phyloP scores from a whole-genome alignment of 2,329 filamentous ascomycete genomes.

The Hortaea werneckii region DNA sequence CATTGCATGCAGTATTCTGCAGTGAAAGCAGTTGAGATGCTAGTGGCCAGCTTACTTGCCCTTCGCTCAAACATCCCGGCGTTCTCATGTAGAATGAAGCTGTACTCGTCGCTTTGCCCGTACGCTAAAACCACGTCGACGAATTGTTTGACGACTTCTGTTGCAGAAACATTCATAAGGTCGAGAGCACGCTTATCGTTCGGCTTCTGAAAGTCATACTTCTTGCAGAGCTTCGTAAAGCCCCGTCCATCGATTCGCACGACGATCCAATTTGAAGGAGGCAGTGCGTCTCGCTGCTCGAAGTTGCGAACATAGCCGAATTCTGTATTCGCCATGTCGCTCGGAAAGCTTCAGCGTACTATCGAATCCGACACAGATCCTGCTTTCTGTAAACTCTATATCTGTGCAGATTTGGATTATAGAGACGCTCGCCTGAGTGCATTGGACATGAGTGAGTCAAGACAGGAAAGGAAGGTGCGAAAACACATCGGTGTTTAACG shows the following conservation, averaged over 20 bases:
- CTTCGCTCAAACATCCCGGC: constrained; percentile 78
- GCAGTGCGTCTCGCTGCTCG: constrained; percentile 68
- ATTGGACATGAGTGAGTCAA: too few relatives aligned
- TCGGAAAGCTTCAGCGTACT: too few relatives aligned
- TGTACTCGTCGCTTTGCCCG: constrained; percentile 90
- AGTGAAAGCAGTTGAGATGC: constrained; percentile 86
- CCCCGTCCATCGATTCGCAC: constrained; percentile 87
- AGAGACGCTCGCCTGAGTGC: too few relatives aligned
- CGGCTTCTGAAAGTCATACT: constrained; percentile 77
- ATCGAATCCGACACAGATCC: too few relatives aligned
- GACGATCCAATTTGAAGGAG: constrained; percentile 92
- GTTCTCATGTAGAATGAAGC: constrained; percentile 50
- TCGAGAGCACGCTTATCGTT: constrained; percentile 81
- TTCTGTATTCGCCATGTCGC: constrained; percentile 39
- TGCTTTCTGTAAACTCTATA: too few relatives aligned
- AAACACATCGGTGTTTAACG: too few relatives aligned
- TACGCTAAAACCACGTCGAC: constrained; percentile 82
- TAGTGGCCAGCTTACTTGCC: constrained; percentile 80
- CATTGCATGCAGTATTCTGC: constrained; percentile 80
- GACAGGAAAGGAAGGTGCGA: too few relatives aligned
- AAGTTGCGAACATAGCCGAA: constrained; percentile 92
- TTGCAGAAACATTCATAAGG: constrained; percentile 91
- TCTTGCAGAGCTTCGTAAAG: constrained; percentile 60
- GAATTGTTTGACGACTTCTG: constrained; percentile 69
- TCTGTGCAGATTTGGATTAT: too few relatives aligned